Percentiles rank a stretch among this genome's conserved stretches.
phyloP scores from a whole-genome alignment of 1,284 basidiomycete species.

The Polyporus tsugae region DNA sequence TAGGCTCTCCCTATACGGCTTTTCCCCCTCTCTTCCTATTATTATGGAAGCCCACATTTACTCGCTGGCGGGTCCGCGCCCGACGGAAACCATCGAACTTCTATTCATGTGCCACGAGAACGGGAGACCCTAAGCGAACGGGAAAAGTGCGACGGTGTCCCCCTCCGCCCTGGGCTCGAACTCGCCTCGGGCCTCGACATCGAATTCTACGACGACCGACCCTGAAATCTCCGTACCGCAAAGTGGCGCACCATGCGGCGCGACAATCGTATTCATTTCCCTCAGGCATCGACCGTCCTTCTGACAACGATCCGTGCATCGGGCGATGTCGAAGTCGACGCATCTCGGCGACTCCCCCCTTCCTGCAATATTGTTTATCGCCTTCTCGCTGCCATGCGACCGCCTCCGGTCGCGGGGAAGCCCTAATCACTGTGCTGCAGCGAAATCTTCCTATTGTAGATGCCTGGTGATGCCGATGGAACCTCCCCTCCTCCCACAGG shows the following conservation, averaged over 20 bases:
- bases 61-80: neutral
- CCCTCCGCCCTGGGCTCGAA: neutral
- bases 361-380: neutral
- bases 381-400: neutral
- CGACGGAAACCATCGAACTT: neutral
- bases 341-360: constrained; percentile 1
- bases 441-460: neutral
- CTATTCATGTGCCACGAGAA: neutral
- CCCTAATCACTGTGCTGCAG: neutral
- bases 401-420: neutral
- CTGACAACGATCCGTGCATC: constrained; percentile 6
- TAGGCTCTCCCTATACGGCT: neutral
- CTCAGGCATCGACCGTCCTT: neutral
- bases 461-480: neutral
- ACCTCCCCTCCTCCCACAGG: neutral
- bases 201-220: neutral
- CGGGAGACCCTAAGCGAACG: neutral
- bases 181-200: constrained; percentile 6
- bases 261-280: constrained; percentile 2
- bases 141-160: neutral
- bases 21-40: neutral
- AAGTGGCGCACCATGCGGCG: neutral
- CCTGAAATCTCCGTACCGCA: constrained; percentile 1
- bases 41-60: neutral
- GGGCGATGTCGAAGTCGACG: constrained; percentile 3